These are phyloP conservation scores for Syzygium aqueum DNA, from an alignment of 345 rosid genomes.

Conservation along the genomic window DNA sequence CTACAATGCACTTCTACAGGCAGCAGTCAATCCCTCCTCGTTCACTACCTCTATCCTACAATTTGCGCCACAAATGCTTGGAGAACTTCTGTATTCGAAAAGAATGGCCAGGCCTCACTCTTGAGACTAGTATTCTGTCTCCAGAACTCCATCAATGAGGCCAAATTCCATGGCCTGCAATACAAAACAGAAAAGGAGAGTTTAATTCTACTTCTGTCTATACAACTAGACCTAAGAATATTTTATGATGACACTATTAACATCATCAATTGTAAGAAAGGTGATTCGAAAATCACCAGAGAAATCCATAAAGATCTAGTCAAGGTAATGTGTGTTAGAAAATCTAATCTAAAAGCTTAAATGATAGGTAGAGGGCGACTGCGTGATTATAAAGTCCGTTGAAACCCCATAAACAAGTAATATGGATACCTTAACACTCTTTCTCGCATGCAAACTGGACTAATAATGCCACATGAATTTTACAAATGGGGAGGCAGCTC, in stretches of 20 bases:
- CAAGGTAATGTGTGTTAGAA: neutral
- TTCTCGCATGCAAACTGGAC: neutral
- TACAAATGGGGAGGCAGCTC: neutral
- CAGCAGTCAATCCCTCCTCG: neutral
- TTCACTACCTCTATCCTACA: neutral
- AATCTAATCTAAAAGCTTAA: neutral
- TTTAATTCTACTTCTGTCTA: neutral
- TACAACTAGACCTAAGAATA: neutral
- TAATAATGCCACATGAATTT: neutral
- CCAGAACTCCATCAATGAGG: conserved; percentile 68
- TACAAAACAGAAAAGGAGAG: neutral
- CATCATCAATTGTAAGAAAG: neutral
- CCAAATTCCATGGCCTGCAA: conserved; percentile 88
- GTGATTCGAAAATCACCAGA: neutral
- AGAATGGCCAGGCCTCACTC: neutral
- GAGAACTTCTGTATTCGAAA: neutral
- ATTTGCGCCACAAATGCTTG: neutral
- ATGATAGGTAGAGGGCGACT: neutral
- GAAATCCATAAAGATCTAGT: neutral
- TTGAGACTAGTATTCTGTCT: conserved; percentile 57
- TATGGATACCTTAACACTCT: neutral
- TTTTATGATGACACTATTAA: neutral
- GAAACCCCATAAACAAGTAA: neutral
- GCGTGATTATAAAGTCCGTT: neutral
- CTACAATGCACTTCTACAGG: neutral